Evolutionary conservation across 345 rosid species (phyloP).

Genomic region (Atalantia buxifolia): DNA sequence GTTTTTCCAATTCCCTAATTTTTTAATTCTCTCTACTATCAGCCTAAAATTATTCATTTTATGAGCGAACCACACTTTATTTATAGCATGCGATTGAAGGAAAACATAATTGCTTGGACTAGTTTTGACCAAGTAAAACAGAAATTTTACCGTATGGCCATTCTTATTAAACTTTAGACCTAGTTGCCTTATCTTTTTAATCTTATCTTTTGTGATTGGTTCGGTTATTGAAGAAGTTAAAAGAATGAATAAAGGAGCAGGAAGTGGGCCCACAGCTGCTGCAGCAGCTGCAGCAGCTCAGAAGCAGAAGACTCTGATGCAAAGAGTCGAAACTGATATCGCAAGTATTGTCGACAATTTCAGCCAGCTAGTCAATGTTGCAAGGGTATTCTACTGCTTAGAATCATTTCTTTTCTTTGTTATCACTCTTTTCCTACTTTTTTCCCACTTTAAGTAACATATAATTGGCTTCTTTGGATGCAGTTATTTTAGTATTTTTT

Average conservation of each 20-base stretch:
- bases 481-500: neutral
- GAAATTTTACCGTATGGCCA: neutral
- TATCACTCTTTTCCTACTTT: neutral
- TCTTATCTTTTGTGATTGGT: neutral
- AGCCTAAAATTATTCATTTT: neutral
- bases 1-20: neutral
- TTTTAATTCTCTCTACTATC: neutral
- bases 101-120: neutral
- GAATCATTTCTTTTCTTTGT: neutral
- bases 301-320: slow-evolving; percentile 85
- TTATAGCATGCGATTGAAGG: neutral
- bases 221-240: neutral
- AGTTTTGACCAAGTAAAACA: neutral
- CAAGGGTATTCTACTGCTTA: slow-evolving; percentile 40
- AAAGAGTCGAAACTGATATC: slow-evolving; percentile 80
- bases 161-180: neutral
- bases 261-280: slow-evolving; percentile 70
- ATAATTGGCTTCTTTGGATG: neutral
- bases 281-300: slow-evolving; percentile 80
- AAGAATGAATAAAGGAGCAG: slow-evolving; percentile 70
- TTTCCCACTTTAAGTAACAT: neutral
- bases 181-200: neutral
- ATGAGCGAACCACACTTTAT: neutral
- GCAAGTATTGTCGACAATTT: slow-evolving; percentile 79
- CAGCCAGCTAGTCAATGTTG: slow-evolving; percentile 75